Conservation (phyloP, 768 basidiomycete species). For the Leccinum pellstonianum region DNA sequence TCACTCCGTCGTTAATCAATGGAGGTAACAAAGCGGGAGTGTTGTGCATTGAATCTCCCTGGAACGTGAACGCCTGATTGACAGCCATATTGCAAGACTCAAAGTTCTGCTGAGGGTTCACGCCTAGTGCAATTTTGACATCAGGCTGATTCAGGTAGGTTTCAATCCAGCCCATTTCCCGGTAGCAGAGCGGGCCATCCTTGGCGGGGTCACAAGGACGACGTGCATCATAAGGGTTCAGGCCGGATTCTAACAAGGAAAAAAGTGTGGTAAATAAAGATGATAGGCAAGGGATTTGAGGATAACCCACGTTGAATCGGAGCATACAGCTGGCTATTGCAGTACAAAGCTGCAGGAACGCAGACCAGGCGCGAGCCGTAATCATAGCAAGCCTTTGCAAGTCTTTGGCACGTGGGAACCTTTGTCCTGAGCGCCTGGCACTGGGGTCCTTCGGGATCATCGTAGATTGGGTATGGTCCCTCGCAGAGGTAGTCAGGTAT, state of each 20-base stretch:
- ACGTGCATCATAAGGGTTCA: constrained; percentile 91
- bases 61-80: constrained; percentile 74
- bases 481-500: constrained; percentile 83
- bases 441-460: constrained; percentile 63
- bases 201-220: constrained; percentile 64
- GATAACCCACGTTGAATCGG: constrained; percentile 63
- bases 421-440: constrained; percentile 64
- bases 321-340: constrained; percentile 68
- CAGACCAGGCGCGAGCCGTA: constrained; percentile 62
- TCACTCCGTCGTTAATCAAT: constrained; percentile 77
- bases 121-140: constrained; percentile 80
- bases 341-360: constrained; percentile 75
- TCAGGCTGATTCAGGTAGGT: constrained; percentile 78
- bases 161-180: constrained; percentile 84
- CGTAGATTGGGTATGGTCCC: constrained; percentile 79
- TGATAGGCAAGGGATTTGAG: not conserved
- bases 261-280: constrained; percentile 1
- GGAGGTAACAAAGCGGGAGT: constrained; percentile 75
- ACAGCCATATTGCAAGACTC: constrained; percentile 76
- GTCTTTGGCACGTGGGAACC: constrained; percentile 69
- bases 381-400: constrained; percentile 71
- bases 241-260: constrained; percentile 50
- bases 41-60: constrained; percentile 88
- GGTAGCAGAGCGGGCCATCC: constrained; percentile 76
- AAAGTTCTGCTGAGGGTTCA: constrained; percentile 56